Base-by-base conservation (phyloP, 176 grass and related monocot species). In the Saccharum spontaneum region DNA sequence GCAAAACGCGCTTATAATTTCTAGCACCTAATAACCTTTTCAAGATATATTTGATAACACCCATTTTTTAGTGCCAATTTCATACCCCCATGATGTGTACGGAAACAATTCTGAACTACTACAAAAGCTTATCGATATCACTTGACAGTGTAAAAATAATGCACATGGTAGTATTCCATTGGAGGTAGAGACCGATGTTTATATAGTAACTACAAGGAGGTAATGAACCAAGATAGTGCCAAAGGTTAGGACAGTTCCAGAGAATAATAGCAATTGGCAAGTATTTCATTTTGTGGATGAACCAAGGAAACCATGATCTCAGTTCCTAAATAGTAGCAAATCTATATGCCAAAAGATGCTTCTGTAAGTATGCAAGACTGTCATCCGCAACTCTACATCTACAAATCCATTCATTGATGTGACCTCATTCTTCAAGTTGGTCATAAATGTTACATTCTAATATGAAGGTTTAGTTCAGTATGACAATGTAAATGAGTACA, bases 261-360 rank as follows among this genome's bases (percentile, higher is more conserved):
- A 76, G 46, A 75, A 76, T 66, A 64, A 75, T 26, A 12, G 28
- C 3, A 65, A 46, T 31, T 22, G 6, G 10, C 0, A 46, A 44
- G 12, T 17, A 7, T 62, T 73, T 15, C 20, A 30, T 71, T 82
- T 41, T 46, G 20, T 60, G 43, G 52, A 76, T 57, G 46, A 68
- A 68, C 10, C 62, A 75, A 23, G 59, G 28, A 57, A 76, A 67
- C 6, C 10, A 8, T 55, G 60, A 59, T 69, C 18, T 33, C 3
- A 87, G 28, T 68, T 75, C 36, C 70, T 36, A 86, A 71, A 87
- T 75, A 55, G 26, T 67, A 22, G 79, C 48, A 43, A 46, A 76
- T 81, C 1, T 60, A 48, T 76, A 74, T 76, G 48, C 38, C 62
- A 26, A 65, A 75, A 33, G 61, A 82, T 81, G 3, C 24, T 76